These are phyloP conservation scores for Mrakia frigida DNA, from an alignment of 768 basidiomycete genomes.

Conservation along the genomic window DNA sequence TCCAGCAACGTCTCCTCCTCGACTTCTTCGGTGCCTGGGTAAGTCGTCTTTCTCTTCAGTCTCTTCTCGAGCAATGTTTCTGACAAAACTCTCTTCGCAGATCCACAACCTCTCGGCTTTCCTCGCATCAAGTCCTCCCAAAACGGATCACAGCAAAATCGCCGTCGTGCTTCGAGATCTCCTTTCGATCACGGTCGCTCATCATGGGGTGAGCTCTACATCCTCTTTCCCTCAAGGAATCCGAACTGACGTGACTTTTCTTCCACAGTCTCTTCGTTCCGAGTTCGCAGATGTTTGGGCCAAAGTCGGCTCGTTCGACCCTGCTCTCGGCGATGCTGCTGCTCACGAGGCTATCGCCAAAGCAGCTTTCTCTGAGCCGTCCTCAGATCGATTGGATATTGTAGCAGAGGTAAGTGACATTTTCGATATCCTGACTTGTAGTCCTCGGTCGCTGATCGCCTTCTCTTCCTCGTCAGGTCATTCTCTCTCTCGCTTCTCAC, in stretches of 20 bases:
- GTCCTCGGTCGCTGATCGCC: background rate
- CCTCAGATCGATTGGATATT: background rate
- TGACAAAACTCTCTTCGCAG: background rate
- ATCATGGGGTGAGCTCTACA: background rate
- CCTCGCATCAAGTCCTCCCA: background rate
- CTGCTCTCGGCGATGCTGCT: background rate
- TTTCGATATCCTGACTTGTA: background rate
- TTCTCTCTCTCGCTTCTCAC: background rate
- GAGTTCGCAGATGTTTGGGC: conserved; percentile 2
- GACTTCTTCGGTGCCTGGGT: background rate
- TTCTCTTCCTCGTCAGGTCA: background rate
- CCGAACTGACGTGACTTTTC: background rate
- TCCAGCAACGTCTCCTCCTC: background rate
- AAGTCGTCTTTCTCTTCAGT: background rate
- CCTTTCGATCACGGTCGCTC: conserved; percentile 5
- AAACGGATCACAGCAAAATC: background rate
- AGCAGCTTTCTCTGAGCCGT: background rate
- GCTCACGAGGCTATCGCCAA: conserved; percentile 8
- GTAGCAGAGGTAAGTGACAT: background rate
- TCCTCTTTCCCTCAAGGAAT: no score
- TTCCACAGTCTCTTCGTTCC: background rate
- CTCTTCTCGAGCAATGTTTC: no score
- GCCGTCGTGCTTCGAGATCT: conserved; percentile 8
- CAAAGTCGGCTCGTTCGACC: background rate
- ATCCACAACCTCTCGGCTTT: background rate